Evolutionary conservation across 2,329 filamentous ascomycete genomes (phyloP).

Genomic region (Pezicula carpinea): DNA sequence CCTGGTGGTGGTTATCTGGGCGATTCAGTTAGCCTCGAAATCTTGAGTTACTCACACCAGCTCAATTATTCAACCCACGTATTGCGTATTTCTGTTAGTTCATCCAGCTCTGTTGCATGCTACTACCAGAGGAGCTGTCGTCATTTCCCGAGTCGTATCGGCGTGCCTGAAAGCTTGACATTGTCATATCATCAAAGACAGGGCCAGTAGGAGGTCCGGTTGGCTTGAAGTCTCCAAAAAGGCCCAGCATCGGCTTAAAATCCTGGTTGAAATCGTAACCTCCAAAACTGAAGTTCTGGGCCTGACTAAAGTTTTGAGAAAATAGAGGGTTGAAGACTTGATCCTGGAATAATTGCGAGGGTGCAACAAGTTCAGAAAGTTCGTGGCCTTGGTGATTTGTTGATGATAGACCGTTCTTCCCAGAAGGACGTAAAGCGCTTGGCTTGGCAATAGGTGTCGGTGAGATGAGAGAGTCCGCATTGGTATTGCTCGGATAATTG

Average conservation of each 20-base stretch:
- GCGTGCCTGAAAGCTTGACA: too few relatives aligned
- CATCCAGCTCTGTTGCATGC: too few relatives aligned
- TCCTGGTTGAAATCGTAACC: conserved; percentile 11
- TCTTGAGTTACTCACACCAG: too few relatives aligned
- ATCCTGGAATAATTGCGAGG: conserved; percentile 23
- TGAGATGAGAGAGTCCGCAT: conserved; percentile 12
- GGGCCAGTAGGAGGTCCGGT: background rate
- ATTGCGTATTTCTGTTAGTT: too few relatives aligned
- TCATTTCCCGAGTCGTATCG: too few relatives aligned
- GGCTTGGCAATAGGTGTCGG: conserved; percentile 22
- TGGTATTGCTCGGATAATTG: conserved; percentile 9
- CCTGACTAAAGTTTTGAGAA: conserved; percentile 12
- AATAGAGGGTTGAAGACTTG: conserved; percentile 24
- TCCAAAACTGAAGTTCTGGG: conserved; percentile 14
- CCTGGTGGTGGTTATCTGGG: too few relatives aligned
- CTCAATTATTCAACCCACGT: too few relatives aligned
- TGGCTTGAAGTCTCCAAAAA: conserved; percentile 15
- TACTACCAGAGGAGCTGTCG: too few relatives aligned
- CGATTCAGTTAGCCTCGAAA: too few relatives aligned
- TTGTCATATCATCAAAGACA: too few relatives aligned
- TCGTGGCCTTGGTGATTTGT: conserved; percentile 8
- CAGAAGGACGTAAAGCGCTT: conserved; percentile 12
- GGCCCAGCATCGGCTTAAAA: conserved; percentile 8
- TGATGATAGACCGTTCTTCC: conserved; percentile 21
- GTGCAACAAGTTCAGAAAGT: conserved; percentile 17